Evolutionary conservation across 1,139 yeast genomes (phyloP), one percentile per base, ranked within the genome.

Genomic region (Zygosaccharomyces pseudobailii): DNA sequence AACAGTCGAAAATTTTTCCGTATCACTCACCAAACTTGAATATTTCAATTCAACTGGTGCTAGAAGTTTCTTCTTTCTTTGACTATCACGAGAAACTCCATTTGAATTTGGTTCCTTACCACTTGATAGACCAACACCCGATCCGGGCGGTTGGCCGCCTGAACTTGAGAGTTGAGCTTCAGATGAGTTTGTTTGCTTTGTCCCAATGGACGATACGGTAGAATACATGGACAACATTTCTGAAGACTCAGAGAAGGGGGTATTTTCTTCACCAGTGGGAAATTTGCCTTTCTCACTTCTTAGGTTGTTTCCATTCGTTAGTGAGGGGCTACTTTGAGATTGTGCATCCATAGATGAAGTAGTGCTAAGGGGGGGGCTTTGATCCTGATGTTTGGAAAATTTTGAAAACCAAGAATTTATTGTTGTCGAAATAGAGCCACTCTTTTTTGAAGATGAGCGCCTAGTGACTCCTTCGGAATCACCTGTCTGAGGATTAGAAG

Each of bases 11-110:
- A 53, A 35, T 10, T 40, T 37, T 8, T 17, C 30, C 20, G 33
- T 41, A 7, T 38, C 48, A 6, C 35, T 40, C 22, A 54, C 45
- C 3, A 43, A 43, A 5, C 36, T 36, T 17, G 53, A 51, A 42
- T 45, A 55, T 41, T 56, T 56, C 21, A 53, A 36, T 37, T 56
- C 60, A 6, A 55, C 54, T 8, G 60, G 60, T 4, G 60, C 56
- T 31, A 56, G 31, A 19, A 55, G 50, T 42, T 55, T 55, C 36
- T 51, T 53, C 45, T 52, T 55, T 30, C 51, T 52, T 27, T 43
- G 35, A 6, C 21, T 23, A 20, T 13, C 32, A 8, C 13, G 17
- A 17, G 41, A 28, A 23, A 20, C 10, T 28, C 34, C 13, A 28
- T 30, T 25, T 9, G 19, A 9, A 24, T 17, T 10, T 22, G 13